Conservation (phyloP, 2,329 filamentous ascomycete species). For the Pseudogymnoascus sp. region DNA sequence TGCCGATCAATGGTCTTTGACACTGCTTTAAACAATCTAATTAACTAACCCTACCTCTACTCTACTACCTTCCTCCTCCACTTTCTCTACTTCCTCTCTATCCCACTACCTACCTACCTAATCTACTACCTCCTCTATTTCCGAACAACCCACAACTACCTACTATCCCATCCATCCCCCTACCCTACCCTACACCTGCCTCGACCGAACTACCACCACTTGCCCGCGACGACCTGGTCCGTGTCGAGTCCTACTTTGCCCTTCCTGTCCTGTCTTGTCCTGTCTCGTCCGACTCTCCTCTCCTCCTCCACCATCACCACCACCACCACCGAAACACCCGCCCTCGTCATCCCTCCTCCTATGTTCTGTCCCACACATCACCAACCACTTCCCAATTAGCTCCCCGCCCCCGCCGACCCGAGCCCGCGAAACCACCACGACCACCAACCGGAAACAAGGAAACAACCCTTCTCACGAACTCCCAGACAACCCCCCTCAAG, state of each 20-base stretch:
- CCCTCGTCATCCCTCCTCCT: neutral
- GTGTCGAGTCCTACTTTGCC: neutral
- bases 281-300: neutral
- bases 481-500: neutral
- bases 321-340: neutral
- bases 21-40: neutral
- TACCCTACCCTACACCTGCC: too few relatives aligned
- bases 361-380: neutral
- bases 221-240: neutral
- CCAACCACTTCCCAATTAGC: neutral
- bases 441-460: neutral
- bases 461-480: neutral
- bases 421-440: neutral
- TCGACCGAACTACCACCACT: neutral
- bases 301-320: neutral
- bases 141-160: neutral
- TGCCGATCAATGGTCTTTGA: neutral
- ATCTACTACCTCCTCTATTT: neutral
- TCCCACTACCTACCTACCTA: neutral
- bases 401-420: neutral
- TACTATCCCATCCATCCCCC: too few relatives aligned
- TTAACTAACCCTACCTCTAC: neutral
- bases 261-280: neutral
- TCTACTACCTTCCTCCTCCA: neutral
- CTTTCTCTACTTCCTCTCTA: neutral